phyloP scores from a whole-genome alignment of 768 basidiomycete genomes.

The Termitomyces sp. region DNA sequence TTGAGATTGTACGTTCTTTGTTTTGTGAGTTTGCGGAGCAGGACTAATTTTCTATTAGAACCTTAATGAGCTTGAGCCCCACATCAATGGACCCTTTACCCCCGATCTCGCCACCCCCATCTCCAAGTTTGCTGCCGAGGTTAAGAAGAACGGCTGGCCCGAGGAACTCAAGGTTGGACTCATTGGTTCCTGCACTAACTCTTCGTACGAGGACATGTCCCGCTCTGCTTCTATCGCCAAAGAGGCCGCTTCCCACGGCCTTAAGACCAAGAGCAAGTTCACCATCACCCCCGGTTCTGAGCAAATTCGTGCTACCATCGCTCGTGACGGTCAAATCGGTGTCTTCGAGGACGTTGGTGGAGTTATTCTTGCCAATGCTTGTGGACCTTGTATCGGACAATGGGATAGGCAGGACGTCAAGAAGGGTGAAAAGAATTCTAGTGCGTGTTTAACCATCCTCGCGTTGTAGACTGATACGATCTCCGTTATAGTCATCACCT shows the following conservation, averaged over 20 bases:
- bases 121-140: conserved; percentile 88
- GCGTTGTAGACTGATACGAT: conserved; percentile 4
- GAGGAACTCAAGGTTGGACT: conserved; percentile 94
- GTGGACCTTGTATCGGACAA: conserved; percentile 98
- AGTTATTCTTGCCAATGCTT: conserved; percentile 94
- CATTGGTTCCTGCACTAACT: conserved; percentile 99
- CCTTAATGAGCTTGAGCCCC: conserved; percentile 95
- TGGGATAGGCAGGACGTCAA: conserved; percentile 97
- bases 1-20: conserved; percentile 70
- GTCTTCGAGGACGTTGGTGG: conserved; percentile 87
- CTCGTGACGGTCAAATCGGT: conserved; percentile 89
- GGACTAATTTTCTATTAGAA: conserved; percentile 43
- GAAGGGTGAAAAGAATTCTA: conserved; percentile 96
- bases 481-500: conserved; percentile 74
- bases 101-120: conserved; percentile 98
- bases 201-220: conserved; percentile 99
- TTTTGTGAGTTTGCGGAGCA: neutral
- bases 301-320: conserved; percentile 97
- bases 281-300: conserved; percentile 98
- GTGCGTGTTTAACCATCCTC: conserved; percentile 35
- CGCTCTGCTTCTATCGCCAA: conserved; percentile 92
- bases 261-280: conserved; percentile 88
- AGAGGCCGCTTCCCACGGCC: conserved; percentile 84
- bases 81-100: conserved; percentile 99
- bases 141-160: conserved; percentile 96